Conservation (phyloP, 164 flowering plant species). For the Echeveria elegans region DNA sequence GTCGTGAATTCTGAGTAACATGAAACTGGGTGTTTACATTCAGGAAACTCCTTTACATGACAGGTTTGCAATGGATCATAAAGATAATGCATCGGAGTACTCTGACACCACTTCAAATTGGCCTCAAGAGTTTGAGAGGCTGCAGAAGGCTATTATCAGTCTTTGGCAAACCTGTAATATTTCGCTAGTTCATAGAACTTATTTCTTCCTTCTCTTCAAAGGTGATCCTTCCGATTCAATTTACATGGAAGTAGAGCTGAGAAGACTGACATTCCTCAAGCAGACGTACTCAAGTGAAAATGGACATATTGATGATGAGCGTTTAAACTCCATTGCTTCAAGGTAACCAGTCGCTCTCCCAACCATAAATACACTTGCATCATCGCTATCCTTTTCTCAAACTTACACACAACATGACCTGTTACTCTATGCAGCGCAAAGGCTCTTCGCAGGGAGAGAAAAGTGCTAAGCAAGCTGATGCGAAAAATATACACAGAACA, state of each 20-base stretch:
- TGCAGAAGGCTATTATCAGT: conserved; percentile 36
- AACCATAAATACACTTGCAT: neutral
- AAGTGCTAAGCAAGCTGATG: conserved; percentile 62
- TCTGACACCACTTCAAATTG: conserved; percentile 43
- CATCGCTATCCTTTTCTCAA: neutral
- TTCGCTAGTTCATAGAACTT: conserved; percentile 58
- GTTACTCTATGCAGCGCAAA: conserved; percentile 31
- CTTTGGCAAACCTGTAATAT: conserved; percentile 58
- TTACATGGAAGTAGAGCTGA: conserved; percentile 60
- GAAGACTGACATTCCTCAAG: conserved; percentile 53
- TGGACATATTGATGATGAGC: conserved; percentile 31
- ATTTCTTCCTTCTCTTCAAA: conserved; percentile 55
- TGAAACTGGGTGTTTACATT: neutral
- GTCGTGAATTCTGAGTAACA: neutral
- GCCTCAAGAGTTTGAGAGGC: conserved; percentile 44
- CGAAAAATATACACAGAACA: conserved; percentile 45
- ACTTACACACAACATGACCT: neutral
- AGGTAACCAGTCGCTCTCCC: conserved; percentile 27
- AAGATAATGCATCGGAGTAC: conserved; percentile 27
- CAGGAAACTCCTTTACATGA: conserved; percentile 22
- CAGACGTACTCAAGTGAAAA: conserved; percentile 34
- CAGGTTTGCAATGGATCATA: conserved; percentile 16
- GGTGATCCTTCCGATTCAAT: conserved; percentile 60
- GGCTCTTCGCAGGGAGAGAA: conserved; percentile 65
- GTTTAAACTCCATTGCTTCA: conserved; percentile 28